Evolutionary conservation across 371 early-diverging fungal species (phyloP).

Genomic region (Rhizomucor miehei): DNA sequence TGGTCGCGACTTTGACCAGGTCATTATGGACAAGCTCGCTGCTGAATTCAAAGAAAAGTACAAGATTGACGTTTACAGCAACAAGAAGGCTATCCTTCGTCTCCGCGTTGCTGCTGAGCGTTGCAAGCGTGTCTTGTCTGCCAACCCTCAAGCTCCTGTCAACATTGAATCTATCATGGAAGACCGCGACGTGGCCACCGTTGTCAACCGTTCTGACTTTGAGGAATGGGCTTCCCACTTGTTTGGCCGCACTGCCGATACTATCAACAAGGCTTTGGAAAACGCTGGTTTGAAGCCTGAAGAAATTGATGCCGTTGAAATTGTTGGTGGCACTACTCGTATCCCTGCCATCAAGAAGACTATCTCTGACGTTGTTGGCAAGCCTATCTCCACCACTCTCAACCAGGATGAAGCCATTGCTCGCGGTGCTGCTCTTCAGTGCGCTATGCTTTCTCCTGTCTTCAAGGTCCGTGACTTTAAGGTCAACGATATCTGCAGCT

Average conservation of each 20-base stretch:
- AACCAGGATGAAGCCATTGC: slow-evolving; percentile 98
- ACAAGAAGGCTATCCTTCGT: slow-evolving; percentile 90
- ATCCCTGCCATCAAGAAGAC: slow-evolving; percentile 91
- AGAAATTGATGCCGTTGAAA: slow-evolving; percentile 91
- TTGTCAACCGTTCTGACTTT: slow-evolving; percentile 82
- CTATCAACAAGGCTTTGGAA: slow-evolving; percentile 74
- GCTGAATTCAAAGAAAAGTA: slow-evolving; percentile 91
- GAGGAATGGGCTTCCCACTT: slow-evolving; percentile 80
- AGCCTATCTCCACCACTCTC: slow-evolving; percentile 87
- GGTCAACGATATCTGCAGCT: slow-evolving; percentile 82
- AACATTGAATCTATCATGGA: slow-evolving; percentile 95
- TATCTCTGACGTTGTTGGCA: slow-evolving; percentile 79
- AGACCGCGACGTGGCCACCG: slow-evolving; percentile 86
- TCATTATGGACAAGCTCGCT: slow-evolving; percentile 82
- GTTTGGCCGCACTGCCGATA: slow-evolving; percentile 68
- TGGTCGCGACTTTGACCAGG: slow-evolving; percentile 94
- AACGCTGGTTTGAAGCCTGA: slow-evolving; percentile 74
- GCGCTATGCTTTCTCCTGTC: slow-evolving; percentile 96
- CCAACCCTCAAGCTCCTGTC: slow-evolving; percentile 88
- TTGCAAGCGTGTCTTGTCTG: slow-evolving; percentile 95
- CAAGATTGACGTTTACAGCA: slow-evolving; percentile 88
- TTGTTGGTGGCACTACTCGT: slow-evolving; percentile 94
- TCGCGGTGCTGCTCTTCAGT: slow-evolving; percentile 95
- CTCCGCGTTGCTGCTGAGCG: slow-evolving; percentile 90
- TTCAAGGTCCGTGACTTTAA: slow-evolving; percentile 97